Conservation (phyloP, 73 alveolate species). For the Uronychia setigera region DNA sequence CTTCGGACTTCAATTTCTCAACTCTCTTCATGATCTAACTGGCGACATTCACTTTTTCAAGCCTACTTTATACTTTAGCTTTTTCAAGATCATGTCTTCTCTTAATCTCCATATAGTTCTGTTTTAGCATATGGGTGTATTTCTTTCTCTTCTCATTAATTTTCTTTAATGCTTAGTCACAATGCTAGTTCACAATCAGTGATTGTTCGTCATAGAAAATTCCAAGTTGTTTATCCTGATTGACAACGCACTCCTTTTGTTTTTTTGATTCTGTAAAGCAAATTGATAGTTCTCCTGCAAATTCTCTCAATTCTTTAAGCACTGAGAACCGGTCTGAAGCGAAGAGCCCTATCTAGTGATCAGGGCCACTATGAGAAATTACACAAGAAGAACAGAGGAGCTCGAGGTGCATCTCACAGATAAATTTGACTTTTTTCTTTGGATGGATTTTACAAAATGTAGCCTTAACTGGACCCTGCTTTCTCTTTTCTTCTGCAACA, state of each 20-base stretch:
- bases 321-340: not conserved
- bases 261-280: not conserved
- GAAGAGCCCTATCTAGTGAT: not conserved
- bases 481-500: too few species aligned
- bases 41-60: not conserved
- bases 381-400: not conserved
- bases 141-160: not conserved
- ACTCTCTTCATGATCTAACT: not conserved
- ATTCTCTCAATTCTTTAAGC: not conserved
- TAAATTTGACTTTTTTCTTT: not conserved
- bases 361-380: not conserved
- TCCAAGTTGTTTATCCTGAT: not conserved
- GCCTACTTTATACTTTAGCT: not conserved
- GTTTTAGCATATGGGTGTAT: not conserved
- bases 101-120: not conserved
- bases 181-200: not conserved
- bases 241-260: not conserved
- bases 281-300: not conserved
- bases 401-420: not conserved
- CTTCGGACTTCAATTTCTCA: not conserved
- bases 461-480: too few species aligned
- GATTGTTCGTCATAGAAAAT: not conserved
- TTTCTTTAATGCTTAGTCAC: not conserved
- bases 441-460: too few species aligned
- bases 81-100: not conserved